Percentiles rank a stretch among this genome's conserved stretches.
These are phyloP conservation scores for Gastrolobium bilobum DNA, from an alignment of 306 rosid genomes.

Conservation along the genomic window DNA sequence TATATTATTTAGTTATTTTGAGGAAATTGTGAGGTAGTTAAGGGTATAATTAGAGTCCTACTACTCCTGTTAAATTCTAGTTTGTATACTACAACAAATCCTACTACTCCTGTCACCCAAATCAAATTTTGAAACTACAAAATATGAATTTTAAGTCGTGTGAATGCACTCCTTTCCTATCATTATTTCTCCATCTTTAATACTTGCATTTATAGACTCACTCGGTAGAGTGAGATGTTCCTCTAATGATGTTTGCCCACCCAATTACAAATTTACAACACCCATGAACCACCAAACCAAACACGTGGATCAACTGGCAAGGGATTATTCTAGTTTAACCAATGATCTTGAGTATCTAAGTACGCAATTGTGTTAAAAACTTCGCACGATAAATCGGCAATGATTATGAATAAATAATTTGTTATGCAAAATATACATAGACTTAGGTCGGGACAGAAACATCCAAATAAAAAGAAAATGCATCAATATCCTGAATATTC, in stretches of 20 bases:
- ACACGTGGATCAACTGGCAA: too few species aligned
- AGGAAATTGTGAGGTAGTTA: background rate
- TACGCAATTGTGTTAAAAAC: too few species aligned
- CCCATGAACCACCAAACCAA: background rate
- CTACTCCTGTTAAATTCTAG: too few species aligned
- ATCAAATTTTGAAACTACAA: conserved; percentile 1
- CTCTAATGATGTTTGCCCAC: background rate
- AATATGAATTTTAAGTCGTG: background rate
- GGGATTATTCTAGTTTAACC: too few species aligned
- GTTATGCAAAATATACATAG: background rate
- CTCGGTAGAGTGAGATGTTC: background rate
- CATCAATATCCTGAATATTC: conserved; percentile 24
- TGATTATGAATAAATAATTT: conserved; percentile 3
- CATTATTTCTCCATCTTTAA: background rate
- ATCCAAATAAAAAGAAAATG: conserved; percentile 12
- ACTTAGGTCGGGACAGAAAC: background rate
- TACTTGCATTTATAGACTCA: background rate
- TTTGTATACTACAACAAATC: too few species aligned
- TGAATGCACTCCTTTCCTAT: conserved; percentile 17
- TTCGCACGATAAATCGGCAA: background rate
- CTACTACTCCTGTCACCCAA: background rate
- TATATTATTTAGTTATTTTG: background rate
- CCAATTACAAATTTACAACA: background rate
- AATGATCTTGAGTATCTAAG: too few species aligned
- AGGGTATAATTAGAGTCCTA: too few species aligned